Evolutionary conservation across 371 early-diverging fungal genomes (phyloP).

Genomic region (Dichotomocladium elegans): DNA sequence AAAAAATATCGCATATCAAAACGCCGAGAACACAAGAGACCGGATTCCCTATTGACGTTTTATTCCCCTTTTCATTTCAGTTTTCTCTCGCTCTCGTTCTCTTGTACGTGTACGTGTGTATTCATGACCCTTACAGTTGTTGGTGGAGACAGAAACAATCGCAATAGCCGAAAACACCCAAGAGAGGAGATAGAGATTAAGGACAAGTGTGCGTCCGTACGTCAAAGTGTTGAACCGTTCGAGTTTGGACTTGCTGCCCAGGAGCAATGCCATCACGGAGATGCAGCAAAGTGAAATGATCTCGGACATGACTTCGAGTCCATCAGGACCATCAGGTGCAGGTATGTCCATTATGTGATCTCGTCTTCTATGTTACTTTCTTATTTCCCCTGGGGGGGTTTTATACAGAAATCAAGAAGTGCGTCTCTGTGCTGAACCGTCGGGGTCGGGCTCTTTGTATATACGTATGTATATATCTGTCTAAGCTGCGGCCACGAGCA

Average conservation of each 20-base stretch:
- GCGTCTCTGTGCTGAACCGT: too few species aligned
- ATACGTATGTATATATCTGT: too few species aligned
- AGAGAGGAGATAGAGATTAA: conserved; percentile 9
- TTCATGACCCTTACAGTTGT: conserved; percentile 12
- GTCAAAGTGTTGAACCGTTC: conserved; percentile 11
- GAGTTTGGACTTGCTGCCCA: conserved; percentile 14
- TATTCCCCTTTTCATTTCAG: too few species aligned
- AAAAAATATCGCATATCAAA: conserved; percentile 22
- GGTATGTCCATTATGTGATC: too few species aligned
- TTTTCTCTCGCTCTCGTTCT: too few species aligned
- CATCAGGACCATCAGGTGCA: conserved; percentile 13
- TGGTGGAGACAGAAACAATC: conserved; percentile 16
- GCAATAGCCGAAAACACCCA: conserved; percentile 17
- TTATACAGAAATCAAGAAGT: too few species aligned
- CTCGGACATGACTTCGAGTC: conserved; percentile 16
- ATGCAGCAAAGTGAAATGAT: conserved; percentile 14
- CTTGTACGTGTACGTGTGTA: too few species aligned
- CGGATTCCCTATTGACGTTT: conserved; percentile 2
- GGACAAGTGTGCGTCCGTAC: conserved; percentile 13
- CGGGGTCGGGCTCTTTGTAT: too few species aligned
- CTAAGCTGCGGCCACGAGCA: too few species aligned
- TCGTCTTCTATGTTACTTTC: background rate
- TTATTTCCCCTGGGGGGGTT: too few species aligned
- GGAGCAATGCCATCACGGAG: conserved; percentile 7
- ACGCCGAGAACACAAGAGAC: conserved; percentile 20